Conservation (phyloP, 805 yeast species). For the Millerozyma acaciae region DNA sequence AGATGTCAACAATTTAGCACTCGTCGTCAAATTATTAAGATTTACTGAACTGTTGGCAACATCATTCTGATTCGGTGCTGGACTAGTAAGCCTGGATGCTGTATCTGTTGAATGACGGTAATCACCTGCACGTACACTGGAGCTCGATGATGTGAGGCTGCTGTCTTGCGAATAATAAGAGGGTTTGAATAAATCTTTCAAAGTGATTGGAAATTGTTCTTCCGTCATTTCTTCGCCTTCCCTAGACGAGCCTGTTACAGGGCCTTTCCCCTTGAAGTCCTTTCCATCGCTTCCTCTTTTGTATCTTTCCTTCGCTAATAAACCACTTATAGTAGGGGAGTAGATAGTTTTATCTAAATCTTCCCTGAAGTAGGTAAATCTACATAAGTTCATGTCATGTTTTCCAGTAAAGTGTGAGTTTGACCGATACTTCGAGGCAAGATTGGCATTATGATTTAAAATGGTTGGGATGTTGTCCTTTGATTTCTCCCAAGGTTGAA, state of each 20-base stretch:
- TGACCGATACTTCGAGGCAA: conserved; percentile 1
- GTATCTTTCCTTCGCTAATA: conserved; percentile 31
- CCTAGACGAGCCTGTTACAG: conserved; percentile 2
- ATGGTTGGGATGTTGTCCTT: conserved; percentile 28
- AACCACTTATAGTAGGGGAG: conserved; percentile 81
- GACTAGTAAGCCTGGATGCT: not conserved
- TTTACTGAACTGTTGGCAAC: no score
- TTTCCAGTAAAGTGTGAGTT: conserved; percentile 7
- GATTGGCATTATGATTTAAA: conserved; percentile 12
- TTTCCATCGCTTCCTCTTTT: conserved; percentile 13
- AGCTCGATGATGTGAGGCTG: conserved; percentile 8
- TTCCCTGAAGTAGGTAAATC: conserved; percentile 91
- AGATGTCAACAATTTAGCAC: not conserved
- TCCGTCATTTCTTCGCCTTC: conserved; percentile 5
- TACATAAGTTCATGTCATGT: conserved; percentile 30
- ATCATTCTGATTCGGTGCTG: not conserved
- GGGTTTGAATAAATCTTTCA: conserved; percentile 26
- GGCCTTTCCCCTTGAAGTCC: conserved; percentile 4
- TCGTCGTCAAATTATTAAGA: not conserved
- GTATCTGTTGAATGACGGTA: not conserved
- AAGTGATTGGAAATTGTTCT: conserved; percentile 6
- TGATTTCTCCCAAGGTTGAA: conserved; percentile 66
- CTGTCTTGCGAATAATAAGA: conserved; percentile 12
- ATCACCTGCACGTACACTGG: conserved; percentile 1
- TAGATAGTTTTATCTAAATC: conserved; percentile 87